A percentile compares a stretch with the other conserved stretches of the same genome.
Conservation (phyloP, 495 filamentous ascomycete genomes). For the Aspergillus carlsbadensis region DNA sequence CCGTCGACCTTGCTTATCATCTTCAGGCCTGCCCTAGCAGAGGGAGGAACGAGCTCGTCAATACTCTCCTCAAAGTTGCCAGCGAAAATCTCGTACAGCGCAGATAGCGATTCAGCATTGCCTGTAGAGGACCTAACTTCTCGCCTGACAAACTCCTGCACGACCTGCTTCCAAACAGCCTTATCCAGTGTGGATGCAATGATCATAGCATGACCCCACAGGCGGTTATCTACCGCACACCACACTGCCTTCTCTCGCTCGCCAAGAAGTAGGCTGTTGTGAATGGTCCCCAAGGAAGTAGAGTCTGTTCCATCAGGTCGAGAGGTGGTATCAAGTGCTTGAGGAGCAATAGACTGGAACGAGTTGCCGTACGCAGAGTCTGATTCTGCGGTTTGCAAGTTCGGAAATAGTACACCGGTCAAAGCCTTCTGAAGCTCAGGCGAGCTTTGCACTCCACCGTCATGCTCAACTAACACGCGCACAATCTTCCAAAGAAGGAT, state of each 20-base stretch:
- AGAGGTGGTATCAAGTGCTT: constrained; percentile 27
- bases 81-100: constrained; percentile 88
- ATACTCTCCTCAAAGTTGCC: constrained; percentile 93
- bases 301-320: constrained; percentile 64
- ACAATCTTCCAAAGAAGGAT: constrained; percentile 87
- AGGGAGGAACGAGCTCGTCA: constrained; percentile 93
- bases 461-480: constrained; percentile 75
- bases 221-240: constrained; percentile 86
- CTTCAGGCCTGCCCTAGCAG: constrained; percentile 87
- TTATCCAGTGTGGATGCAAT: constrained; percentile 73
- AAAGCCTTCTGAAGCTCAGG: constrained; percentile 70
- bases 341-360: constrained; percentile 27
- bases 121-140: constrained; percentile 78
- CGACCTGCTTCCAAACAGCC: constrained; percentile 83
- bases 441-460: constrained; percentile 78
- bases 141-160: constrained; percentile 88
- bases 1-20: constrained; percentile 72
- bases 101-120: constrained; percentile 81
- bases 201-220: constrained; percentile 96
- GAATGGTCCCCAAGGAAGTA: constrained; percentile 64
- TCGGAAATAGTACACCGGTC: constrained; percentile 69
- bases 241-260: constrained; percentile 91
- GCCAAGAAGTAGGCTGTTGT: constrained; percentile 69
- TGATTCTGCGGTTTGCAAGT: constrained; percentile 40
- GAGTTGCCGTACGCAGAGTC: constrained; percentile 23